These are phyloP conservation scores for Tetrapisispora fleetii DNA, from an alignment of 805 yeast species.

Conservation along the genomic window DNA sequence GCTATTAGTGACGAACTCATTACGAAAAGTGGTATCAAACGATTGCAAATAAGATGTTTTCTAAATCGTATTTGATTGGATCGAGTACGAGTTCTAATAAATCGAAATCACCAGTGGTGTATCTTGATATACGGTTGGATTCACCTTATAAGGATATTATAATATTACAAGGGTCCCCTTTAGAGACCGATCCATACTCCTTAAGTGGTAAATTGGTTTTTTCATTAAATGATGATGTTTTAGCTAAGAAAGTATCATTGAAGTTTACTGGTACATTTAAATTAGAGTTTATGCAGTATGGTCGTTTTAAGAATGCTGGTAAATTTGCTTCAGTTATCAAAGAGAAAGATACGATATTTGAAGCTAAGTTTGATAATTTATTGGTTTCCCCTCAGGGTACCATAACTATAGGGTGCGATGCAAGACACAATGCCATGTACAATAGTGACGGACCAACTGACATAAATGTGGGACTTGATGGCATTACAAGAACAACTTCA, in stretches of 20 bases:
- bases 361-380: slow-evolving; percentile 63
- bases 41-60: slow-evolving; percentile 3
- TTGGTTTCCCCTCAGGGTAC: slow-evolving; percentile 27
- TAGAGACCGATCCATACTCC: slow-evolving; percentile 67
- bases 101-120: slow-evolving; percentile 10
- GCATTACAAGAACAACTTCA: neutral
- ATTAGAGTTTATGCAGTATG: slow-evolving; percentile 45
- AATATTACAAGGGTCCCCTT: slow-evolving; percentile 63
- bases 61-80: slow-evolving; percentile 1
- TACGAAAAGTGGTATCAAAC: neutral
- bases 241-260: slow-evolving; percentile 51
- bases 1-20: neutral
- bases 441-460: neutral
- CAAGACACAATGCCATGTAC: slow-evolving; percentile 1
- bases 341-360: slow-evolving; percentile 53
- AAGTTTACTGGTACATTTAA: slow-evolving; percentile 52
- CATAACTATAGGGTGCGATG: slow-evolving; percentile 12
- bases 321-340: slow-evolving; percentile 32
- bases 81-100: neutral
- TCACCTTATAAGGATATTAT: slow-evolving; percentile 49
- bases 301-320: slow-evolving; percentile 30
- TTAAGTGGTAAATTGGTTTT: slow-evolving; percentile 67
- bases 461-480: neutral
- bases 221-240: slow-evolving; percentile 56
- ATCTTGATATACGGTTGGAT: slow-evolving; percentile 28